Evolutionary conservation across 345 rosid species (phyloP).

Genomic region (Pugionium cornutum): DNA sequence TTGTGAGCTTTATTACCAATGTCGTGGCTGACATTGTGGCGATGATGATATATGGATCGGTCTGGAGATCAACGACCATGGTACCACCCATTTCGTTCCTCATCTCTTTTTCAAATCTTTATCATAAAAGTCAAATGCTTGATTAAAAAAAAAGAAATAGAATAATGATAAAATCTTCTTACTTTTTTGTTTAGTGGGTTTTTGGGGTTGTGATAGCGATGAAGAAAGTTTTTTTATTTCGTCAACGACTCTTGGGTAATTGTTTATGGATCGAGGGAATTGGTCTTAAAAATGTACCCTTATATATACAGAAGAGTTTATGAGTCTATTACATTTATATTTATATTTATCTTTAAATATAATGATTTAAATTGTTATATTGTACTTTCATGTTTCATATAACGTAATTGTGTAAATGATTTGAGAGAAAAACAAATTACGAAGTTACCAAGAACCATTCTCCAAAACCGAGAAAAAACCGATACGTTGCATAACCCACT

Average conservation of each 20-base stretch:
- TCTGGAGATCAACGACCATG: slow-evolving; percentile 39
- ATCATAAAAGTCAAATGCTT: slow-evolving; percentile 32
- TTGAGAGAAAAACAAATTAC: too few relatives aligned
- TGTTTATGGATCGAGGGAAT: slow-evolving; percentile 18
- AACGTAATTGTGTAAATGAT: too few relatives aligned
- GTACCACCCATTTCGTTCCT: slow-evolving; percentile 40
- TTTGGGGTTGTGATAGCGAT: slow-evolving; percentile 16
- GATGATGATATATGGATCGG: slow-evolving; percentile 28
- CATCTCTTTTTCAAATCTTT: slow-evolving; percentile 35
- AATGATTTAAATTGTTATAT: too few relatives aligned
- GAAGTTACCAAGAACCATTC: too few relatives aligned
- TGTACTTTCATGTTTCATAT: too few relatives aligned
- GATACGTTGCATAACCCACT: too few relatives aligned
- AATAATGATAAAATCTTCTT: slow-evolving; percentile 14
- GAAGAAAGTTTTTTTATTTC: slow-evolving; percentile 28
- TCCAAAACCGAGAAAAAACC: too few relatives aligned
- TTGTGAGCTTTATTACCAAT: slow-evolving; percentile 19
- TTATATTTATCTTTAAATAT: too few relatives aligned
- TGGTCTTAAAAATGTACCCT: slow-evolving; percentile 23
- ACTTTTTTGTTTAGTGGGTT: background rate
- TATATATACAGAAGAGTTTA: slow-evolving; percentile 7
- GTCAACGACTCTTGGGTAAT: slow-evolving; percentile 33
- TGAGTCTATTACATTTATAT: too few relatives aligned
- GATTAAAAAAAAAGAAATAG: background rate
- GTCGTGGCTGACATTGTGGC: slow-evolving; percentile 9